Evolutionary conservation across 805 yeast species (phyloP).

Genomic region (Cephaloascus albidus): DNA sequence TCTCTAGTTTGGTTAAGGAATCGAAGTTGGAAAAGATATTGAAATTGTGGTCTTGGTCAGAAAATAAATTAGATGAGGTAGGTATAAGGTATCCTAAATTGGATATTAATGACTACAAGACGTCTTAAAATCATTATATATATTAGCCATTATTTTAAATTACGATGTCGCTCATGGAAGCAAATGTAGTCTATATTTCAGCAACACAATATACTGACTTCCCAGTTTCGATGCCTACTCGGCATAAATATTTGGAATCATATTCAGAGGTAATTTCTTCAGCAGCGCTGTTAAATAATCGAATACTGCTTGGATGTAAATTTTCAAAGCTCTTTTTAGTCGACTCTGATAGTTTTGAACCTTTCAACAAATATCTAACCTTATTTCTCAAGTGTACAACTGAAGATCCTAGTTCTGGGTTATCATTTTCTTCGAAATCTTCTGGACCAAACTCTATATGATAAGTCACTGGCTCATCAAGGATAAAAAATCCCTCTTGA

Average conservation of each 20-base stretch:
- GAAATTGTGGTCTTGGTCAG: conserved; percentile 59
- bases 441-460: conserved; percentile 78
- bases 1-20: conserved; percentile 8
- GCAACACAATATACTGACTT: conserved; percentile 24
- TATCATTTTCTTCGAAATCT: conserved; percentile 50
- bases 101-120: conserved; percentile 7
- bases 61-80: conserved; percentile 34
- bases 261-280: conserved; percentile 12
- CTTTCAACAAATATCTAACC: conserved; percentile 44
- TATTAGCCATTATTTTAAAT: too few relatives aligned
- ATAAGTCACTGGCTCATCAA: conserved; percentile 35
- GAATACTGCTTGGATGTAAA: conserved; percentile 7
- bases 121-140: too few relatives aligned
- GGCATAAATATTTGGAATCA: conserved; percentile 22
- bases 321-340: conserved; percentile 8
- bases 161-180: too few relatives aligned
- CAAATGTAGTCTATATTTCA: conserved; percentile 1
- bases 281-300: conserved; percentile 18
- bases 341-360: conserved; percentile 12
- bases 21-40: conserved; percentile 43
- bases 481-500: conserved; percentile 9
- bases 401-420: conserved; percentile 65
- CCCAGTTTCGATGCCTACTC: conserved; percentile 31
- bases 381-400: conserved; percentile 52
- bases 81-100: conserved; percentile 24